A percentile compares a stretch with the other conserved stretches of the same genome.
Evolutionary conservation across 2,329 filamentous ascomycete species (phyloP).

Genomic region (Neurospora sp.): DNA sequence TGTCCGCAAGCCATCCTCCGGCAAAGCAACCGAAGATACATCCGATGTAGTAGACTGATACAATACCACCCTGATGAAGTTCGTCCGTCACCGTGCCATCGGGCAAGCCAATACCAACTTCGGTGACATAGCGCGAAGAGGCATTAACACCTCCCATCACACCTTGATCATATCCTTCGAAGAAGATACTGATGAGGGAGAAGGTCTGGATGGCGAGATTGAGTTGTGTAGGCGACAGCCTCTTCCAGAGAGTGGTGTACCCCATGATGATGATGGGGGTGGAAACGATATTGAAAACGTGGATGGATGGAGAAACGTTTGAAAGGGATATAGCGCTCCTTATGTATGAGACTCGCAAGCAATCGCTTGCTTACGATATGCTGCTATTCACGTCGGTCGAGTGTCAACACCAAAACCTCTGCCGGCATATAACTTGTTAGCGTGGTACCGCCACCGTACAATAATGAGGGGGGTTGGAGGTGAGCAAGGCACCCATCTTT

Average conservation of each 20-base stretch:
- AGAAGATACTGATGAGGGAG: slow-evolving; percentile 24
- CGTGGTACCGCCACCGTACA: too few species aligned
- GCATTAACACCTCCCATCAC: slow-evolving; percentile 58
- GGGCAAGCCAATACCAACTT: slow-evolving; percentile 34
- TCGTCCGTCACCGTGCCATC: slow-evolving; percentile 37
- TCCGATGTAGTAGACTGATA: slow-evolving; percentile 44
- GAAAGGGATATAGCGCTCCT: not conserved
- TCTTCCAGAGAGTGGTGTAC: slow-evolving; percentile 32
- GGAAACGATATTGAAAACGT: slow-evolving; percentile 15
- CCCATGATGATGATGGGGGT: slow-evolving; percentile 22
- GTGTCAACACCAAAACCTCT: not conserved
- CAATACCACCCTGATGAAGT: slow-evolving; percentile 40
- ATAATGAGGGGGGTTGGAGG: too few species aligned
- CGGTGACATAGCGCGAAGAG: slow-evolving; percentile 31
- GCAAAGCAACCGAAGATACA: slow-evolving; percentile 39
- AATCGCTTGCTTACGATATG: not conserved
- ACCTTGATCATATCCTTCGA: slow-evolving; percentile 44
- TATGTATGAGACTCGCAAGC: not conserved
- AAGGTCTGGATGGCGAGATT: slow-evolving; percentile 27
- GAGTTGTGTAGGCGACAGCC: slow-evolving; percentile 30
- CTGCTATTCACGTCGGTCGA: not conserved
- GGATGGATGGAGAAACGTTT: not conserved
- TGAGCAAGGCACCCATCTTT: too few species aligned
- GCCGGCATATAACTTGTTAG: too few species aligned
- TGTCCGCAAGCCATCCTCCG: slow-evolving; percentile 41